Evolutionary conservation across 192 early-diverging fungal species (phyloP).

Genomic region (Allomyces macrogynus): DNA sequence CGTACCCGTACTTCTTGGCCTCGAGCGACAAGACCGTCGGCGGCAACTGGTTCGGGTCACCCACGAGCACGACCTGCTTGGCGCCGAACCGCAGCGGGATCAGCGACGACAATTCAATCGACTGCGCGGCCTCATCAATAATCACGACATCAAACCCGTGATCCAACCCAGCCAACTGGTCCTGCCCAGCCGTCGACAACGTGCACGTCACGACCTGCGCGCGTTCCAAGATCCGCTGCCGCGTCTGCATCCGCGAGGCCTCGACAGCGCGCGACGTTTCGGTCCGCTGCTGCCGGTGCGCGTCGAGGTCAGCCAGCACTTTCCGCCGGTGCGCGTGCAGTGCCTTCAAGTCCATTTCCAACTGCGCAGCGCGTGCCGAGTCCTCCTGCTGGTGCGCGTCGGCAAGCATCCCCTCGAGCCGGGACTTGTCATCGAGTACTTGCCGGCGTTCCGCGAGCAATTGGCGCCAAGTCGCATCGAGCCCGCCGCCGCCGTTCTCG

Average conservation of each 20-base stretch:
- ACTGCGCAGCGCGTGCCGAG: slow-evolving; percentile 13
- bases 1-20: slow-evolving; percentile 49
- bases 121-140: slow-evolving; percentile 91
- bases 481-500: too few relatives aligned
- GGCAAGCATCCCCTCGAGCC: too few relatives aligned
- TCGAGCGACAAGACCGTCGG: slow-evolving; percentile 65
- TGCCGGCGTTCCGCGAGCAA: too few relatives aligned
- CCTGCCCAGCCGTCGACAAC: slow-evolving; percentile 68
- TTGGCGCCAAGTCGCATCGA: too few relatives aligned
- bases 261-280: slow-evolving; percentile 17
- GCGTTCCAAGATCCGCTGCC: slow-evolving; percentile 43
- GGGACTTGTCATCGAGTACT: too few relatives aligned
- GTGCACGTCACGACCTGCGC: slow-evolving; percentile 75
- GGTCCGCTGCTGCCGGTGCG: slow-evolving; percentile 9
- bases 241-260: slow-evolving; percentile 25
- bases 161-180: slow-evolving; percentile 39
- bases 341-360: slow-evolving; percentile 20
- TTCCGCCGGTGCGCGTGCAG: slow-evolving; percentile 12
- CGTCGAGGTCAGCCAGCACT: slow-evolving; percentile 12
- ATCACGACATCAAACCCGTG: slow-evolving; percentile 68
- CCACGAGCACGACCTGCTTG: slow-evolving; percentile 67
- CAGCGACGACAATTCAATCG: slow-evolving; percentile 63
- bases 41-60: slow-evolving; percentile 85
- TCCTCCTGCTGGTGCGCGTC: background rate
- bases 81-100: slow-evolving; percentile 74